phyloP scores from a whole-genome alignment of 108 stramenopile species.

The Pseudonitzschia multiseries region DNA sequence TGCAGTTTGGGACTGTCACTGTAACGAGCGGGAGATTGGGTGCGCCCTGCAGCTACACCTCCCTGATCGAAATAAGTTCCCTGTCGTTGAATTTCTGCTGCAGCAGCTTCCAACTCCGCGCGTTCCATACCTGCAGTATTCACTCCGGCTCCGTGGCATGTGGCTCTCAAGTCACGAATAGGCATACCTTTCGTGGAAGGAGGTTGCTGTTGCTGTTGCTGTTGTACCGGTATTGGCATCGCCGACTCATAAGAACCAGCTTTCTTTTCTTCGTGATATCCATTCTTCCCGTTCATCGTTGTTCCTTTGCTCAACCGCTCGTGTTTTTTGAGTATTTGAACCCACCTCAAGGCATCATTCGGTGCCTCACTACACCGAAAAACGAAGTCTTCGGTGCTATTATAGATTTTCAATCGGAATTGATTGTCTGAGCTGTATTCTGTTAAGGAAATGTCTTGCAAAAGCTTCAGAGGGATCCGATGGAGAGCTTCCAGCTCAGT shows the following conservation, averaged over 20 bases:
- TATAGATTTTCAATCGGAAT: constrained; percentile 76
- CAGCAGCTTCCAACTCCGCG: constrained; percentile 60
- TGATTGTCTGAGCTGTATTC: constrained; percentile 74
- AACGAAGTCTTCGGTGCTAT: constrained; percentile 76
- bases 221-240: not conserved
- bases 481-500: constrained; percentile 80
- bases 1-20: not conserved
- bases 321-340: constrained; percentile 48
- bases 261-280: constrained; percentile 30
- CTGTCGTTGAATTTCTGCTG: constrained; percentile 43
- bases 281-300: not conserved
- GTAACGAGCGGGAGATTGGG: constrained; percentile 2
- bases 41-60: not conserved
- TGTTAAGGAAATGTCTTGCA: constrained; percentile 66
- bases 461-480: constrained; percentile 82
- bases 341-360: constrained; percentile 74
- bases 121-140: constrained; percentile 88
- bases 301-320: not conserved
- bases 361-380: constrained; percentile 68
- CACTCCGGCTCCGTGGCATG: constrained; percentile 81
- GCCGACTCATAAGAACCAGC: not conserved
- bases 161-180: constrained; percentile 67
- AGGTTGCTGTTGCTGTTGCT: constrained; percentile 20
- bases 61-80: constrained; percentile 36
- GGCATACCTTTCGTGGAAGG: constrained; percentile 27